A percentile compares a stretch with the other conserved stretches of the same genome.
Conservation (phyloP, 2,329 filamentous ascomycete species). For the Eurotiales sp. region DNA sequence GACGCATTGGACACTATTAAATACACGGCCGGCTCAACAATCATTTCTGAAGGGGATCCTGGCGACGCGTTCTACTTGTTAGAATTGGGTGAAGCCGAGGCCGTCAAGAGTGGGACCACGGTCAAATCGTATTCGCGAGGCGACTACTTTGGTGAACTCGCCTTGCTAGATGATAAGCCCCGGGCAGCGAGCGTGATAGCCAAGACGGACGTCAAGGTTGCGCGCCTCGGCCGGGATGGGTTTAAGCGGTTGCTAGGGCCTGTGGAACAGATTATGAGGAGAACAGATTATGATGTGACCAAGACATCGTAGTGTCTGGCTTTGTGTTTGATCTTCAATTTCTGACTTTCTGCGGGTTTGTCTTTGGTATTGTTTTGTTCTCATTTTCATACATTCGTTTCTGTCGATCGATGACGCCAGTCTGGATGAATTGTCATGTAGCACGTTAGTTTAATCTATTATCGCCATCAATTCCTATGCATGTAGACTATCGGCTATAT, state of each 20-base stretch:
- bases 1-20: slow-evolving; percentile 92
- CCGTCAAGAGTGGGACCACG: slow-evolving; percentile 71
- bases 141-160: slow-evolving; percentile 95
- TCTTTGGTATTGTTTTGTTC: no score
- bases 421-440: not conserved
- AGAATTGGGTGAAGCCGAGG: slow-evolving; percentile 81
- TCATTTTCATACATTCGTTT: not conserved
- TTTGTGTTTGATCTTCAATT: not conserved
- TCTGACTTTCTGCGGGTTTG: not conserved
- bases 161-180: slow-evolving; percentile 87
- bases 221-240: slow-evolving; percentile 84
- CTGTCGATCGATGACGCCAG: not conserved
- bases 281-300: slow-evolving; percentile 48
- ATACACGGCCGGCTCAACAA: slow-evolving; percentile 71
- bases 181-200: slow-evolving; percentile 85
- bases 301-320: slow-evolving; percentile 19
- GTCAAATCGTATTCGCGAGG: slow-evolving; percentile 85
- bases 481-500: no score
- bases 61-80: slow-evolving; percentile 90
- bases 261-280: slow-evolving; percentile 89
- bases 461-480: not conserved
- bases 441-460: not conserved
- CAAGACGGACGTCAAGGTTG: slow-evolving; percentile 85
- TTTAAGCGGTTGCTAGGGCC: slow-evolving; percentile 92
- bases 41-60: slow-evolving; percentile 88